Evolutionary conservation across 2,329 filamentous ascomycete species (phyloP).

Genomic region (Phyllosticta citrichinensis): DNA sequence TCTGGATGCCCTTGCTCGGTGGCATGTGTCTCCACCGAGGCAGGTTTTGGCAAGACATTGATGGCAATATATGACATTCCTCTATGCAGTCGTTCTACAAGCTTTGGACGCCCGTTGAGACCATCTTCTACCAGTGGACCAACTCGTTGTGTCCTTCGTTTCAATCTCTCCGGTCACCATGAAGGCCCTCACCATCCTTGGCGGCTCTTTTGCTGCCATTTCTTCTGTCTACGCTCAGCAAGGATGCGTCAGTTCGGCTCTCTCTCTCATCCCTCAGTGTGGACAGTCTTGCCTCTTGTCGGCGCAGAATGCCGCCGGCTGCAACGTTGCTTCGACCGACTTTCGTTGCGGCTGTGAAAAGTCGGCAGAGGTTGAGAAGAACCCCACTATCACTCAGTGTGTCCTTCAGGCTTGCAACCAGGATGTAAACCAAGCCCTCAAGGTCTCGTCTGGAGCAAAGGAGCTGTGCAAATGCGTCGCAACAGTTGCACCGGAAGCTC

Average conservation of each 20-base stretch:
- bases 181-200: not conserved
- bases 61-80: not conserved
- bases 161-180: not conserved
- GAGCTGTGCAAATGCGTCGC: slow-evolving; percentile 6
- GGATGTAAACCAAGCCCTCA: slow-evolving; percentile 2
- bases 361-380: not conserved
- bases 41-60: not conserved
- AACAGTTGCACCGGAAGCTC: slow-evolving; percentile 1
- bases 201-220: not conserved
- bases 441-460: slow-evolving; percentile 2
- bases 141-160: not conserved
- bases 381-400: not conserved
- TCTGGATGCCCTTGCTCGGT: not conserved
- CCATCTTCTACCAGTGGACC: not conserved
- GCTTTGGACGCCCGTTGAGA: not conserved
- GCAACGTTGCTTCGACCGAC: slow-evolving; percentile 5
- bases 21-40: slow-evolving; percentile 6
- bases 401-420: slow-evolving; percentile 3
- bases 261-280: slow-evolving; percentile 4
- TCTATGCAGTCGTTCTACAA: not conserved
- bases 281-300: slow-evolving; percentile 5
- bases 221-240: slow-evolving; percentile 3
- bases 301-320: slow-evolving; percentile 2
- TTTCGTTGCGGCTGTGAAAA: slow-evolving; percentile 4
- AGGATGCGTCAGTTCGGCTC: slow-evolving; percentile 6